Evolutionary conservation across 805 yeast species (phyloP), one percentile per base, ranked within the genome.

Genomic region (Candida golubevii): DNA sequence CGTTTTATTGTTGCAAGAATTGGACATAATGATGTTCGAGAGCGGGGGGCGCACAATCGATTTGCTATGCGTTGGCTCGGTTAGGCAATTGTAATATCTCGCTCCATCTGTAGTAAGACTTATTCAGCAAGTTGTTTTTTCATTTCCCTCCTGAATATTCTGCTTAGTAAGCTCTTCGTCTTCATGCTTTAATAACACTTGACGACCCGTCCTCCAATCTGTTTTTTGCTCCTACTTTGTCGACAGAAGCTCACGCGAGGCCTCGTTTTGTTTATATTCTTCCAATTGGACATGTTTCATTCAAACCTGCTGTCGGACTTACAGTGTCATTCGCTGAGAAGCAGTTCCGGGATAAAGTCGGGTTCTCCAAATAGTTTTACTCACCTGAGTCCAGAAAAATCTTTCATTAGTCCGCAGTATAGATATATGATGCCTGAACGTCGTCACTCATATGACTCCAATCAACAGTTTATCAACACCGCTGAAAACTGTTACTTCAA

Each of bases 11-110:
- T 44, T 44, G 46, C 38, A 39, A 10, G 33, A 26, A 11, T 44
- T 27, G 40, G 31, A 30, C 26, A 44, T 32, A 39, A 35, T 35
- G 36, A 12, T 15, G 42, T 26, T 43, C 46, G 39, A 38, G 42
- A 43, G 39, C 46, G 13, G 26, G 23, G 41, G 42, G 34, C 42
- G 42, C 42, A 38, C 36, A 11, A 35, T 38, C 14, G 46, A 43
- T 43, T 43, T 43, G 46, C 46, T 43, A 34, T 43, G 46, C 46
- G 31, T 43, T 30, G 18, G 36, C 46, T 43, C 46, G 46, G 39
- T 43, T 43, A 43, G 46, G 46, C 42, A 43, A 43, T 35, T 43
- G 32, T 33, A 38, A 38, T 14, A 30, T 38, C 39, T 43, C 33
- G 46, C 38, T 8, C 42, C 38, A 38, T 42, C 30, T 38, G 39